Evolutionary conservation across 2,329 filamentous ascomycete species (phyloP).

Genomic region (Penicillium sp.): DNA sequence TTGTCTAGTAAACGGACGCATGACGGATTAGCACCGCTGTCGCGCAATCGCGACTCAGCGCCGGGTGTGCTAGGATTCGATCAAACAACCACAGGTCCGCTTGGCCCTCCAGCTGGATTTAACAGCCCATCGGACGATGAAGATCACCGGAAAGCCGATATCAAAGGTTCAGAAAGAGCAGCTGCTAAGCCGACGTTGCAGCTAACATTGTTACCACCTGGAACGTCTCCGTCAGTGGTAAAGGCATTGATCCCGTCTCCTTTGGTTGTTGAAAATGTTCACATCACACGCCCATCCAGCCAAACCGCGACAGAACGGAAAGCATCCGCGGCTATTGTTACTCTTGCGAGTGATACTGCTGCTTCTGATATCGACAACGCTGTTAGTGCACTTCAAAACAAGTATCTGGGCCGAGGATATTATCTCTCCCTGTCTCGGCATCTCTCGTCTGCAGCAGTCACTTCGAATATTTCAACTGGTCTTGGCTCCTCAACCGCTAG

Average conservation of each 20-base stretch:
- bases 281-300: conserved; percentile 62
- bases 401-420: conserved; percentile 81
- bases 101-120: conserved; percentile 44
- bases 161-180: conserved; percentile 47
- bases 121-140: conserved; percentile 44
- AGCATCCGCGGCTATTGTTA: conserved; percentile 76
- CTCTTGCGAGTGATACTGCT: conserved; percentile 75
- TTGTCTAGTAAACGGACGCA: conserved; percentile 46
- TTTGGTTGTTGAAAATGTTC: conserved; percentile 71
- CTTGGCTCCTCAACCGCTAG: conserved; percentile 49
- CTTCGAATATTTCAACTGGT: conserved; percentile 52
- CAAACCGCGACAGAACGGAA: conserved; percentile 61
- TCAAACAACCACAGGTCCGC: conserved; percentile 28
- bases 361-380: conserved; percentile 79
- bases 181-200: conserved; percentile 58
- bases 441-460: conserved; percentile 73
- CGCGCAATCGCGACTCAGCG: conserved; percentile 41
- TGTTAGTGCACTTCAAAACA: conserved; percentile 76
- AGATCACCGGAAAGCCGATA: conserved; percentile 41
- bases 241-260: conserved; percentile 53
- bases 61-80: conserved; percentile 46
- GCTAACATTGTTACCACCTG: conserved; percentile 55
- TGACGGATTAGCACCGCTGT: conserved; percentile 39
- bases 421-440: conserved; percentile 79
- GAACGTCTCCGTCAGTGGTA: conserved; percentile 51